Base-by-base conservation (phyloP, 305 asterid genomes). In the Fraxinus nigra region DNA sequence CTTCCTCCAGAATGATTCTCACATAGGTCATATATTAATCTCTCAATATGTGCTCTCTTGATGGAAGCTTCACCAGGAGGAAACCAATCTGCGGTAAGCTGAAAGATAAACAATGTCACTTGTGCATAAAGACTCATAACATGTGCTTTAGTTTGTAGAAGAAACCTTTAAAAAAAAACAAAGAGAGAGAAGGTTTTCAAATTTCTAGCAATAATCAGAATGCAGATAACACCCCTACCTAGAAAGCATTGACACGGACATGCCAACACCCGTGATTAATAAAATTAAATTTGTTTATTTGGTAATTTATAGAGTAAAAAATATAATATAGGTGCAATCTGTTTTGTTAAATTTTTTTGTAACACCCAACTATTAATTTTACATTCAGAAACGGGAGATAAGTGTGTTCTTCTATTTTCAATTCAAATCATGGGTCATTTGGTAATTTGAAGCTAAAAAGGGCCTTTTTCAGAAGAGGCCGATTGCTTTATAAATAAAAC, bases 61-160 rank as follows among this genome's bases (percentile, higher is more conserved):
- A 91, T 61, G 26, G 95, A 94, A 85, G 98, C 97, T 83, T 92
- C 99, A 70, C 86, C 85, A 22, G 97, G 90, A 35, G 92, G 97
- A 82, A 97, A 97, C 99, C 99, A 97, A 89, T 89, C 90, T 7
- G 82, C 82, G 61, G 85, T 91, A 72, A 96, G 98, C 98, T 96
- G 98, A 72, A 92, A 78, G 74, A 24, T 46, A 81, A 35, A 63
- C 30, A 18, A 3, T 40, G 82, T 77, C 83, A 82, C 72, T 75
- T 65, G 18, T 63, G 24, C 76, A 54, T 84, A 48, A 80, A 69
- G 63, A 77, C 7, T 79, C 28, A 24, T 28, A 75, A 77, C 34
- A 84, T 8, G 9, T 75, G 61, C 26, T 40, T 56, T 70, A 65
- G 75, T 34, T 61, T 59, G 75, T 37, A 75, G 72, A 77, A 16